phyloP scores from a whole-genome alignment of 371 early-diverging fungal genomes.

The Coemansia sp. region DNA sequence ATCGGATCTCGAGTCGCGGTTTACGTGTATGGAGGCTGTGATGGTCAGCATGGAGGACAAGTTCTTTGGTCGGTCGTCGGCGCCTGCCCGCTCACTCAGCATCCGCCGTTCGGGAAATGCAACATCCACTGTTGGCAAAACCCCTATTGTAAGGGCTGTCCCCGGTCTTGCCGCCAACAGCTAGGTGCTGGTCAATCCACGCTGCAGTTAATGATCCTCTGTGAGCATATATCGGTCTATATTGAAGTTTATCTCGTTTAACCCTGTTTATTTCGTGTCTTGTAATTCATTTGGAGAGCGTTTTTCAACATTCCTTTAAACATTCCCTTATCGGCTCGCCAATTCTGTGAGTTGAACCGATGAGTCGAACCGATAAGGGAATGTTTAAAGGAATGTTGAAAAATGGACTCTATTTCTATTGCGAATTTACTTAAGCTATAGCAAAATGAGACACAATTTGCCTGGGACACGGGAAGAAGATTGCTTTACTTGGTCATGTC shows the following conservation, averaged over 20 bases:
- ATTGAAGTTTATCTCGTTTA: too few relatives aligned
- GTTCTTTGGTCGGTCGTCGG: constrained; percentile 12
- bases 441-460: constrained; percentile 6
- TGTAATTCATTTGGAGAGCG: too few relatives aligned
- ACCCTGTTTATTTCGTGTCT: too few relatives aligned
- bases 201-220: too few relatives aligned
- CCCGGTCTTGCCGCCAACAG: background rate
- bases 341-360: too few relatives aligned
- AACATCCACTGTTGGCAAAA: constrained; percentile 7
- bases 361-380: too few relatives aligned
- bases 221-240: too few relatives aligned
- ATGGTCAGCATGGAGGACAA: constrained; percentile 29
- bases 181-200: background rate
- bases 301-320: too few relatives aligned
- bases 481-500: constrained; percentile 34
- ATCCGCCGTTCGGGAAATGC: constrained; percentile 5
- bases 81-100: constrained; percentile 6
- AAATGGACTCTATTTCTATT: too few relatives aligned
- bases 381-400: too few relatives aligned
- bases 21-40: constrained; percentile 37
- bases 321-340: too few relatives aligned
- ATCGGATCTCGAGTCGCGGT: constrained; percentile 34
- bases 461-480: constrained; percentile 37
- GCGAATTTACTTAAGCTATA: too few relatives aligned
- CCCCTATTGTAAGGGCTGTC: constrained; percentile 8